Base-by-base conservation (phyloP, 306 rosid species). In the Medicago ruthenica region DNA sequence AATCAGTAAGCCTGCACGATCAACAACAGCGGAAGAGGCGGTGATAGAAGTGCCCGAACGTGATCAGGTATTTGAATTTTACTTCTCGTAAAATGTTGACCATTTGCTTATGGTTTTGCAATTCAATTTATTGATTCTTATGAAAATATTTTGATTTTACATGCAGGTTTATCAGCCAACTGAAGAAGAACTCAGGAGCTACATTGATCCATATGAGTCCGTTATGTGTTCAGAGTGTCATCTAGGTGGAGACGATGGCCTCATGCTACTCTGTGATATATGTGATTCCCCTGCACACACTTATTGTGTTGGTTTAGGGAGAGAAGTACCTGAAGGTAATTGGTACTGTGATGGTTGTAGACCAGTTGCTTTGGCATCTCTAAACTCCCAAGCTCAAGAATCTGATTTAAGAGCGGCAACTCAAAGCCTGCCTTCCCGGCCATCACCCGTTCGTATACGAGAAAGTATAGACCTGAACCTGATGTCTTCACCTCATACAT, bases 241-340 rank as follows among this genome's bases (percentile, higher is more conserved):
- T 54, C 85, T 89, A 87, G 98, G 97, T 61, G 97, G 93, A 80
- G 97, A 92, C 76, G 97, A 95, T 59, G 89, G 82, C 72, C 93
- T 92, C 84, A 92, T 95, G 97, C 80, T 95, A 75, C 87, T 96
- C 40, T 96, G 99, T 58, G 99, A 96, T 86, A 74, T 90, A 44
- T 96, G 99, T 65, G 99, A 96, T 88, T 92, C 98, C 34, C 97
- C 99, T 5, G 98, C 99, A 11, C 99, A 96, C 82, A 96, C 99
- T 18, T 96, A 83, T 67, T 95, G 97, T 36, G 97, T 92, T 63
- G 99, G 99, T 85, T 92, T 92, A 83, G 98, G 93, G 13, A 77
- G 76, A 57, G 98, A 87, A 82, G 99, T 96, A 40, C 99, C 99
- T 1, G 97, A 85, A 68, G 99, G 98, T 50, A 90, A 91, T 85